Percentiles rank a stretch among this genome's conserved stretches.
phyloP scores from a whole-genome alignment of 208 protist genomes.

The Tetramitus jugosus region DNA sequence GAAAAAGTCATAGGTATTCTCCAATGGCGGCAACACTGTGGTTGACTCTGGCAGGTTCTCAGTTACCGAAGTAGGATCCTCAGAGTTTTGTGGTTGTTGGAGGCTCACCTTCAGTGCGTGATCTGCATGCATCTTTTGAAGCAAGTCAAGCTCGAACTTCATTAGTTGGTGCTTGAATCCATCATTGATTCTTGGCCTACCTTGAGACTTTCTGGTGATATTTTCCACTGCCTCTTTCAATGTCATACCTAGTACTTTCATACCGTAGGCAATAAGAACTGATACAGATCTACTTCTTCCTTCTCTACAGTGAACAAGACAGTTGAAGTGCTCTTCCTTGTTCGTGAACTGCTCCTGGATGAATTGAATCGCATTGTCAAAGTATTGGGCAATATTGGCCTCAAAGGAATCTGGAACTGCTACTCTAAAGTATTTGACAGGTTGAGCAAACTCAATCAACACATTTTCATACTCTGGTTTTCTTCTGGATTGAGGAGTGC shows the following conservation, averaged over 20 bases:
- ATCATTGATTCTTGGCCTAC: neutral
- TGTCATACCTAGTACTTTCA: neutral
- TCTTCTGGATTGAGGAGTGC: neutral
- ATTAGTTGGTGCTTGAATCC: slow-evolving; percentile 9
- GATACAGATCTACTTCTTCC: slow-evolving; percentile 11
- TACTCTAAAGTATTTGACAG: neutral
- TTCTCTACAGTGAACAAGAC: slow-evolving; percentile 1
- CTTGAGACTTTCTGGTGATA: neutral
- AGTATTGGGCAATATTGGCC: neutral
- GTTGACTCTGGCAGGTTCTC: neutral
- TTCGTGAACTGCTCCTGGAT: neutral
- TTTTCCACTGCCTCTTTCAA: neutral
- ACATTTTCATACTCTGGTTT: neutral
- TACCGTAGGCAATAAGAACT: neutral
- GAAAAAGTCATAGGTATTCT: neutral
- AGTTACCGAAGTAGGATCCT: neutral
- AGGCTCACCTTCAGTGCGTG: neutral
- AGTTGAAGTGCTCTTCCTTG: neutral
- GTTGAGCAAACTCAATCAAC: neutral
- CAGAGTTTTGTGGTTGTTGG: too few relatives aligned
- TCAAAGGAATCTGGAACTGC: neutral
- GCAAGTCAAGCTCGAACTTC: neutral
- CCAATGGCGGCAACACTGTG: neutral
- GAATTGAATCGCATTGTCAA: neutral
- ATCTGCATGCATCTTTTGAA: neutral